phyloP scores from a whole-genome alignment of 306 rosid genomes.

The Acacia melanoxylon region DNA sequence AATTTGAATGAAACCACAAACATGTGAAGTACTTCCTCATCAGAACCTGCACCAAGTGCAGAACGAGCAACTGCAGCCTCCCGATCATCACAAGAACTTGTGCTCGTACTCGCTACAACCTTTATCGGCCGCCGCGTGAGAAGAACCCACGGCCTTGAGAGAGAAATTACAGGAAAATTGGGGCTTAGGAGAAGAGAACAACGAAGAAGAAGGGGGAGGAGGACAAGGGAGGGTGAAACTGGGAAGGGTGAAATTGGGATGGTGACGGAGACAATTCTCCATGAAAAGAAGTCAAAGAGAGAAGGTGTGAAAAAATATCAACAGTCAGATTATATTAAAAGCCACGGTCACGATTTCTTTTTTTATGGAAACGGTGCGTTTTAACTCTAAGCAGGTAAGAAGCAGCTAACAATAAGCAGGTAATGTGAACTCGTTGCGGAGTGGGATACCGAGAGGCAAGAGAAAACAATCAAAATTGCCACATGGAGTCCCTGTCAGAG shows the following conservation, averaged over 20 bases:
- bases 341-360: no score
- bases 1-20: slow-evolving; percentile 13
- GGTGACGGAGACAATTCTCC: fast-evolving
- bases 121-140: neutral
- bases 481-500: no score
- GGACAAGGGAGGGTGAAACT: neutral
- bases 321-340: no score
- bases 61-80: slow-evolving; percentile 52
- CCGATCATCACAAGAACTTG: slow-evolving; percentile 51
- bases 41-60: slow-evolving; percentile 40
- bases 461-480: no score
- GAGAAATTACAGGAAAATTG: neutral
- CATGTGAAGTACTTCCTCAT: slow-evolving; percentile 73
- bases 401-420: no score
- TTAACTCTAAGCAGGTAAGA: no score
- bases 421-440: no score
- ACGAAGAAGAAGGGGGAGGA: neutral
- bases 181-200: neutral
- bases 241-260: no score
- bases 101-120: slow-evolving; percentile 33
- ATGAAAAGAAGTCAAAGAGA: fast-evolving
- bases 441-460: no score
- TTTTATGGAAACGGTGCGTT: no score
- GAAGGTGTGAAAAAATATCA: no score
- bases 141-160: slow-evolving; percentile 17